Conservation (phyloP, 2,329 filamentous ascomycete species). For the Fusarium drepaniforme region DNA sequence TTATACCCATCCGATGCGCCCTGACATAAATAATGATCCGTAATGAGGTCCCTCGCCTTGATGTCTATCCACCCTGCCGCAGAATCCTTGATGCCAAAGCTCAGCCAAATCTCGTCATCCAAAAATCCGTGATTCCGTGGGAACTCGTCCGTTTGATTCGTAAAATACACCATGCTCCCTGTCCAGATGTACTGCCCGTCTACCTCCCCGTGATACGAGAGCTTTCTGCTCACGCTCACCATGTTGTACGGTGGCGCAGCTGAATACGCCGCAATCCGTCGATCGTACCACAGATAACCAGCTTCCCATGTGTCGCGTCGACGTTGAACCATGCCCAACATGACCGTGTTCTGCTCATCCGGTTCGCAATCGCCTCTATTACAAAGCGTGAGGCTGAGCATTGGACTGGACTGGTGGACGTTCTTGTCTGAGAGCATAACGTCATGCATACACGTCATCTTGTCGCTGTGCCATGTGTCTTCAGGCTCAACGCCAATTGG, state of each 20-base stretch:
- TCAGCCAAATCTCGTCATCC: constrained; percentile 39
- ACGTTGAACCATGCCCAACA: constrained; percentile 37
- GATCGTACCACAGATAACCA: constrained; percentile 35
- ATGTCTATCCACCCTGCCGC: constrained; percentile 40
- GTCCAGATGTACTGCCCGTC: constrained; percentile 35
- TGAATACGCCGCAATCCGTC: constrained; percentile 33
- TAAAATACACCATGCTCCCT: constrained; percentile 34
- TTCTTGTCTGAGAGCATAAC: constrained; percentile 26
- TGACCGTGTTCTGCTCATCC: constrained; percentile 29
- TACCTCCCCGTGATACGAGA: constrained; percentile 38
- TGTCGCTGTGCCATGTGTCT: constrained; percentile 29
- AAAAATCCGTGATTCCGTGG: constrained; percentile 34
- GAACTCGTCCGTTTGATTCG: constrained; percentile 18
- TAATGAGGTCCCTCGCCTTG: constrained; percentile 29
- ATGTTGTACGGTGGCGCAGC: constrained; percentile 33
- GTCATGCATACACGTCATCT: constrained; percentile 34
- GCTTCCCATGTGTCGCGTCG: constrained; percentile 23
- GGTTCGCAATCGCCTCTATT: constrained; percentile 33
- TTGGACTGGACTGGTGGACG: constrained; percentile 39
- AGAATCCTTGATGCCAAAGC: constrained; percentile 37
- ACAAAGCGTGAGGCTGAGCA: constrained; percentile 37
- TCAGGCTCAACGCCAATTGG: background rate
- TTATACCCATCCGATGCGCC: constrained; percentile 25
- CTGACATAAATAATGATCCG: constrained; percentile 37
- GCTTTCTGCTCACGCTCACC: constrained; percentile 39